Evolutionary conservation across 768 basidiomycete genomes (phyloP).

Genomic region (Roridomyces roridus): DNA sequence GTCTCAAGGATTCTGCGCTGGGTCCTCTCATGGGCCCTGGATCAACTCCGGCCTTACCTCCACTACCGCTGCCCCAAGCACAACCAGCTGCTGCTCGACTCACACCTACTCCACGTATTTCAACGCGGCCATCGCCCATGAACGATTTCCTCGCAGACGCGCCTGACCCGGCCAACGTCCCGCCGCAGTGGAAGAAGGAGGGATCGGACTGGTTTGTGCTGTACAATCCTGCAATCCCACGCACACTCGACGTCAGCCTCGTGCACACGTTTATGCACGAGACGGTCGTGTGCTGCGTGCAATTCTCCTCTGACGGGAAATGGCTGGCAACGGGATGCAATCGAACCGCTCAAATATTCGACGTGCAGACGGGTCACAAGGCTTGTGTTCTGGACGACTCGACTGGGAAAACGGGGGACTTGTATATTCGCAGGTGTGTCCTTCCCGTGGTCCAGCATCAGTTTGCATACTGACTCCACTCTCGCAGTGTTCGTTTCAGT

Average conservation of each 20-base stretch:
- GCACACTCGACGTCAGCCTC: slow-evolving; percentile 17
- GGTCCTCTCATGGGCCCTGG: slow-evolving; percentile 18
- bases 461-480: too few species aligned
- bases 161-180: slow-evolving; percentile 10
- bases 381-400: slow-evolving; percentile 86
- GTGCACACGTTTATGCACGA: slow-evolving; percentile 21
- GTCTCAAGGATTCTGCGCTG: slow-evolving; percentile 57
- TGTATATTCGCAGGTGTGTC: slow-evolving; percentile 96
- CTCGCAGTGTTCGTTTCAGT: slow-evolving; percentile 93
- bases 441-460: too few species aligned
- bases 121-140: slow-evolving; percentile 5
- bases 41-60: slow-evolving; percentile 16
- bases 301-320: slow-evolving; percentile 93
- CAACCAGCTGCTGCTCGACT: slow-evolving; percentile 1
- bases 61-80: slow-evolving; percentile 1
- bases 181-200: slow-evolving; percentile 20
- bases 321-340: slow-evolving; percentile 94
- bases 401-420: slow-evolving; percentile 74
- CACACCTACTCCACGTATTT: slow-evolving; percentile 11
- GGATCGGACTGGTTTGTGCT: slow-evolving; percentile 20
- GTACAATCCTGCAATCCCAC: slow-evolving; percentile 13
- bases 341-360: slow-evolving; percentile 93
- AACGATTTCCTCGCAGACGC: slow-evolving; percentile 19
- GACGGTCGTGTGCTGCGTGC: slow-evolving; percentile 83
- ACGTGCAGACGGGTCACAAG: slow-evolving; percentile 86